Percentiles rank a stretch among this genome's conserved stretches.
Evolutionary conservation across 139 green algal genomes (phyloP).

Genomic region (Micractinium conductrix): DNA sequence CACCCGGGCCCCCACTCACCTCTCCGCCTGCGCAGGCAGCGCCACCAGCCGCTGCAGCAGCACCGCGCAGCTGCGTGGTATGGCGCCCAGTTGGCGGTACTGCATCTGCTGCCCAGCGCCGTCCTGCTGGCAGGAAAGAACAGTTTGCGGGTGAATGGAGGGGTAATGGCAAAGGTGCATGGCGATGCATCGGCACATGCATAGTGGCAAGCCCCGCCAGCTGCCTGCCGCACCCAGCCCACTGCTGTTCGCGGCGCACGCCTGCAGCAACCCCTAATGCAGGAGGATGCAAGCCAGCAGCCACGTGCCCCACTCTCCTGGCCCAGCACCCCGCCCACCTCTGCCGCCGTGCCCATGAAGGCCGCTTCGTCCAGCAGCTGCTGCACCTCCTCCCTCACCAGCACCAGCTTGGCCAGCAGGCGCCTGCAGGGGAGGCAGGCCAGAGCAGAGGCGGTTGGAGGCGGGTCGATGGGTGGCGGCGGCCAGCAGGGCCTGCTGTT

Average conservation of each 20-base stretch:
- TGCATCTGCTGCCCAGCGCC: not conserved
- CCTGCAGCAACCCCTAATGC: too few species aligned
- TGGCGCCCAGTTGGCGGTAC: not conserved
- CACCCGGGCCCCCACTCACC: too few species aligned
- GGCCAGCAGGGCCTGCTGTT: too few species aligned
- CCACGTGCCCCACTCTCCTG: too few species aligned
- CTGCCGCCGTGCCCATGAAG: constrained; percentile 9
- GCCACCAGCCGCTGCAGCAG: constrained; percentile 38
- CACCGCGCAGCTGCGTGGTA: not conserved
- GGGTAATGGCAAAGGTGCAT: too few species aligned
- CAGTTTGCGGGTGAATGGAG: too few species aligned
- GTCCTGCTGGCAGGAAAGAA: not conserved
- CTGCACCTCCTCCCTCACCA: constrained; percentile 25
- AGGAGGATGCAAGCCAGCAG: too few species aligned
- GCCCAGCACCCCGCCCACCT: too few species aligned
- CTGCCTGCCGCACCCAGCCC: too few species aligned
- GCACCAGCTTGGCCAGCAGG: constrained; percentile 29
- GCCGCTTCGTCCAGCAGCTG: constrained; percentile 1
- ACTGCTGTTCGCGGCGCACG: too few species aligned
- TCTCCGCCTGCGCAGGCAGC: not conserved
- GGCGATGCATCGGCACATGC: not conserved
- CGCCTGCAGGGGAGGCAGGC: not conserved
- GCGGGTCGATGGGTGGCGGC: too few species aligned
- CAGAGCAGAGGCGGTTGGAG: not conserved
- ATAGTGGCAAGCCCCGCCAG: too few species aligned